phyloP scores from a whole-genome alignment of 2,329 filamentous ascomycete species.

The Onygenales sp. region DNA sequence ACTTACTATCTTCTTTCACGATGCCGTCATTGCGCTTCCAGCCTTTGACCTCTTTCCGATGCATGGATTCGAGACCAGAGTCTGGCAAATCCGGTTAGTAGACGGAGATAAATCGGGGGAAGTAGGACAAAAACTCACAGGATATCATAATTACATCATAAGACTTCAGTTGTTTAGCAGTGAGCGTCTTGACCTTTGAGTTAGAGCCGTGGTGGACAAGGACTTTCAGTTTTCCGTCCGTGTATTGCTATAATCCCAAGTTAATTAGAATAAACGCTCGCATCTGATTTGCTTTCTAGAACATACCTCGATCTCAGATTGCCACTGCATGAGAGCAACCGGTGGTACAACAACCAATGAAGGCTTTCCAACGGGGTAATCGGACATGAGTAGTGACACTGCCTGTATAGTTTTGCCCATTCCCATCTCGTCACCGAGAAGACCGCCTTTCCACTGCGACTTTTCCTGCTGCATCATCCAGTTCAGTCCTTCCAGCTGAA shows the following conservation, averaged over 20 bases:
- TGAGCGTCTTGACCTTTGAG: constrained; percentile 67
- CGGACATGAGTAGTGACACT: constrained; percentile 95
- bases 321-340: constrained; percentile 94
- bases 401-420: constrained; percentile 98
- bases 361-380: constrained; percentile 75
- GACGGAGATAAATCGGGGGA: neutral
- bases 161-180: constrained; percentile 62
- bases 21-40: constrained; percentile 72
- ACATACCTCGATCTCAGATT: constrained; percentile 61
- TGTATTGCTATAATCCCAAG: constrained; percentile 46
- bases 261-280: neutral
- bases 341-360: constrained; percentile 85
- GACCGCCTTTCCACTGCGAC: constrained; percentile 73
- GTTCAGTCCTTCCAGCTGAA: constrained; percentile 84
- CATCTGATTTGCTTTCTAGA: neutral
- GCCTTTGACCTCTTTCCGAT: constrained; percentile 85
- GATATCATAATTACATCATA: constrained; percentile 97
- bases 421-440: constrained; percentile 96
- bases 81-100: constrained; percentile 19
- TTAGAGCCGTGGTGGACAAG: constrained; percentile 87
- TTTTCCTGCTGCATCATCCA: constrained; percentile 94
- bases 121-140: constrained; percentile 53
- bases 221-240: constrained; percentile 79
- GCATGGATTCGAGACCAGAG: constrained; percentile 72
- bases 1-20: constrained; percentile 61